Conservation (phyloP, 2,329 filamentous ascomycete species). For the Zymoseptoria ardabiliae region DNA sequence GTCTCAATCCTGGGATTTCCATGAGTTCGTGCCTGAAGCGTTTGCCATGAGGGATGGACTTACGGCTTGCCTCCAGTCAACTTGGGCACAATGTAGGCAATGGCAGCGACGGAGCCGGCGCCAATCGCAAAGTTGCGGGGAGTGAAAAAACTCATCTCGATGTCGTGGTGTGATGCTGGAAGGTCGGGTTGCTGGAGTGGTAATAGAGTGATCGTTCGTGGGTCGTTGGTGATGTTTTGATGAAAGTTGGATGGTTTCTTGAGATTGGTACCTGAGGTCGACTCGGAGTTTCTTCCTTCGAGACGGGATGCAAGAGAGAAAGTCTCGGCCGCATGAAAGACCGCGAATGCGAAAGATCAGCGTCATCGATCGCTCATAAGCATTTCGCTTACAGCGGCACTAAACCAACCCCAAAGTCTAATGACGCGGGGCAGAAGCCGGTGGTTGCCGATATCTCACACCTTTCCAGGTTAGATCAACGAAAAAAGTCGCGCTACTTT, state of each 20-base stretch:
- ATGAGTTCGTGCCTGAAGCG: not conserved
- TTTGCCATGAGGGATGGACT: not conserved
- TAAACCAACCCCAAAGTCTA: not conserved
- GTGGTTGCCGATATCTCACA: too few species aligned
- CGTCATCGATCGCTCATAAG: not conserved
- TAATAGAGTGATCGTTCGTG: not conserved
- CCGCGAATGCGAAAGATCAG: not conserved
- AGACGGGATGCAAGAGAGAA: not conserved
- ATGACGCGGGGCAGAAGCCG: not conserved
- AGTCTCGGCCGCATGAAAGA: not conserved
- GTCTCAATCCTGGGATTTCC: constrained; percentile 28
- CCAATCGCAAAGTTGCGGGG: constrained; percentile 27
- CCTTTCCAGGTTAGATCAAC: too few species aligned
- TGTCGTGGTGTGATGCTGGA: constrained; percentile 3
- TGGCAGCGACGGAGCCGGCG: constrained; percentile 20
- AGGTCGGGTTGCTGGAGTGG: not conserved
- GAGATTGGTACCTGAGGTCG: not conserved
- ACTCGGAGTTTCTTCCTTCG: not conserved
- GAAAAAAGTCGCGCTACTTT: constrained; percentile 1
- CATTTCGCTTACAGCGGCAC: not conserved
- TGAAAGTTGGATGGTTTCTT: not conserved
- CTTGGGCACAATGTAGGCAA: constrained; percentile 12
- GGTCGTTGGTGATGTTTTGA: not conserved
- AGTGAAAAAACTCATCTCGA: constrained; percentile 22
- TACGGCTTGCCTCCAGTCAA: constrained; percentile 4